These are phyloP conservation scores for Boletus calvinii DNA, from an alignment of 1,284 basidiomycete species.

Conservation along the genomic window DNA sequence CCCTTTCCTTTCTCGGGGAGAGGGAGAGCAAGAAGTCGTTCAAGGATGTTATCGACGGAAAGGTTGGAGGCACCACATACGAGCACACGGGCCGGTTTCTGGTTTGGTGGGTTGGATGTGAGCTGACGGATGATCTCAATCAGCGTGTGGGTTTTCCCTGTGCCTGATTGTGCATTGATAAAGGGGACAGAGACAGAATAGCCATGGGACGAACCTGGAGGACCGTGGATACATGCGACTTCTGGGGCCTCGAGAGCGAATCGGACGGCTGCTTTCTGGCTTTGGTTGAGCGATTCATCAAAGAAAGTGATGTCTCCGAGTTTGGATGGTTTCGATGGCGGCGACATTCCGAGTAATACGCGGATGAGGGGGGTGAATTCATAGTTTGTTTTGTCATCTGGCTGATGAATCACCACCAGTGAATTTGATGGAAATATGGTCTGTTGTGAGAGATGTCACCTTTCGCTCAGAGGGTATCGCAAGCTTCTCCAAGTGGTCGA, in stretches of 20 bases:
- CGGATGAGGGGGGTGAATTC: slow-evolving; percentile 53
- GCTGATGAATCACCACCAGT: slow-evolving; percentile 21
- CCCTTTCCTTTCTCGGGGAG: slow-evolving; percentile 35
- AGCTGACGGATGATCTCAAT: slow-evolving; percentile 89
- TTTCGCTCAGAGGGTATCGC: slow-evolving; percentile 33
- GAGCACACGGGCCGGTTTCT: slow-evolving; percentile 59
- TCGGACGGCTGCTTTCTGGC: slow-evolving; percentile 79
- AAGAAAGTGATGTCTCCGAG: slow-evolving; percentile 62
- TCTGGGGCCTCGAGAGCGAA: slow-evolving; percentile 74
- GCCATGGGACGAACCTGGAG: slow-evolving; percentile 62
- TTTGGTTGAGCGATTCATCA: slow-evolving; percentile 75
- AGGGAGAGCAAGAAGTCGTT: slow-evolving; percentile 71
- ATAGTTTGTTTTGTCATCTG: slow-evolving; percentile 42
- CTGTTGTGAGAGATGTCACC: slow-evolving; percentile 8
- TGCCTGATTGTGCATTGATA: slow-evolving; percentile 46
- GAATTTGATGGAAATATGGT: slow-evolving; percentile 13
- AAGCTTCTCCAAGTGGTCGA: slow-evolving; percentile 62
- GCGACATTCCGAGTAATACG: slow-evolving; percentile 64
- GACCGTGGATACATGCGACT: slow-evolving; percentile 94
- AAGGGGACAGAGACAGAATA: not conserved
- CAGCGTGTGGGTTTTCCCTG: slow-evolving; percentile 91
- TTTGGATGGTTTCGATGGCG: slow-evolving; percentile 33
- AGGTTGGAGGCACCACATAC: slow-evolving; percentile 92
- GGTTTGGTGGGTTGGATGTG: slow-evolving; percentile 45
- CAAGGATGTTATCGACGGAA: slow-evolving; percentile 88